Evolutionary conservation across 805 yeast species (phyloP).

Genomic region (Candida verbasci): DNA sequence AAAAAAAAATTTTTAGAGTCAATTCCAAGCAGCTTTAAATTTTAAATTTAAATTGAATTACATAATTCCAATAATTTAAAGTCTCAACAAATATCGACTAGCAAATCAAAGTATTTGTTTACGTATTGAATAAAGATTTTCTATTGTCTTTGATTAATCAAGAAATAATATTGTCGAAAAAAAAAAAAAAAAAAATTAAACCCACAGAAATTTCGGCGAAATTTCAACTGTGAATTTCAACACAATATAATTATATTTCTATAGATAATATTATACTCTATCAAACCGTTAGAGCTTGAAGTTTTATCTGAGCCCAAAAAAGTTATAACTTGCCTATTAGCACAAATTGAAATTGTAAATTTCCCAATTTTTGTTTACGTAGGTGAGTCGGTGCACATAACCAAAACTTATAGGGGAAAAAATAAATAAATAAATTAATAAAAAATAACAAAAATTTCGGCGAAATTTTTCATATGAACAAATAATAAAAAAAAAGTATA

Average conservation of each 20-base stretch:
- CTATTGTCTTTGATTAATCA: no score
- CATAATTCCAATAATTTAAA: no score
- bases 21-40: no score
- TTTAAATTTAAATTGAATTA: no score
- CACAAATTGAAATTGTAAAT: no score
- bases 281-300: background rate
- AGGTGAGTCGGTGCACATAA: constrained; percentile 3
- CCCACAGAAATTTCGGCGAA: constrained; percentile 6
- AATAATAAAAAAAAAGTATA: background rate
- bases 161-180: constrained; percentile 3
- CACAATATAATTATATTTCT: background rate
- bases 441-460: constrained; percentile 1
- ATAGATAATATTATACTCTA: constrained; percentile 1
- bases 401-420: background rate
- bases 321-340: no score
- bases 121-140: no score
- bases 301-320: no score
- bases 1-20: no score
- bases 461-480: constrained; percentile 2
- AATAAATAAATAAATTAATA: no score
- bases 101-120: no score
- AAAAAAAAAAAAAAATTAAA: background rate
- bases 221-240: background rate
- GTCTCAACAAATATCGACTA: no score
- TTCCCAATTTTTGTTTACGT: background rate